Base-by-base conservation (phyloP, 495 filamentous ascomycete genomes). In the Penicillium antarcticum region DNA sequence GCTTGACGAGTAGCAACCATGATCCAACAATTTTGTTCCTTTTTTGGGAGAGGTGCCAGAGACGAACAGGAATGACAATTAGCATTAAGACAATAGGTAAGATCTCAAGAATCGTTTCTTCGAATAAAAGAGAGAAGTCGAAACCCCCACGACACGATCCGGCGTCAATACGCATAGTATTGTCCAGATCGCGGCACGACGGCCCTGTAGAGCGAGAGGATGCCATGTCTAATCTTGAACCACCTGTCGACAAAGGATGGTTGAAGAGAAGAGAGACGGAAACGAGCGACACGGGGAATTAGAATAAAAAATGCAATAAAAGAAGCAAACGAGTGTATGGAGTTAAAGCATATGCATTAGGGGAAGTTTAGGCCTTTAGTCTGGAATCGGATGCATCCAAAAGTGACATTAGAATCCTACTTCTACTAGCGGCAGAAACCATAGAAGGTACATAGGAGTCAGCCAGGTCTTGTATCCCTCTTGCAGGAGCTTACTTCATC, bases 101-200 rank as follows among this genome's bases (percentile, higher is more conserved):
- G 7, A 82, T 67, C 8, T 71, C 67, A 14, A 83, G 67, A 40
- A 86, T 74, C 2, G 70, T 66, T 49, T 83, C 74, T 58, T 87
- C 80, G 50, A 85, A 85, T 24, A 79, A 59, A 21, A 83, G 65
- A 21, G 81, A 83, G 56, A 86, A 87, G 45, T 87, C 83, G 59
- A 87, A 80, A 42, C 66, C 68, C 46, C 71, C 71, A 58, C 75
- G 68, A 63, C 76, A 83, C 21, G 56, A 51, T 16, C 60, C 57
- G 7, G 69, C 73, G 52, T 64, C 70, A 35, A 72, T 68, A 42
- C 68, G 70, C 19, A 82, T 63, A 6, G 72, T 58, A 48, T 76
- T 68, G 56, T 79, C 75, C 39, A 71, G 49, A 49, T 62, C 58
- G 32, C 51, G 62, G 61, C 71, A 74, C 43, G 47, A 60, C 29